Evolutionary conservation across 306 rosid genomes (phyloP).

Genomic region (Sicyos baderoa): DNA sequence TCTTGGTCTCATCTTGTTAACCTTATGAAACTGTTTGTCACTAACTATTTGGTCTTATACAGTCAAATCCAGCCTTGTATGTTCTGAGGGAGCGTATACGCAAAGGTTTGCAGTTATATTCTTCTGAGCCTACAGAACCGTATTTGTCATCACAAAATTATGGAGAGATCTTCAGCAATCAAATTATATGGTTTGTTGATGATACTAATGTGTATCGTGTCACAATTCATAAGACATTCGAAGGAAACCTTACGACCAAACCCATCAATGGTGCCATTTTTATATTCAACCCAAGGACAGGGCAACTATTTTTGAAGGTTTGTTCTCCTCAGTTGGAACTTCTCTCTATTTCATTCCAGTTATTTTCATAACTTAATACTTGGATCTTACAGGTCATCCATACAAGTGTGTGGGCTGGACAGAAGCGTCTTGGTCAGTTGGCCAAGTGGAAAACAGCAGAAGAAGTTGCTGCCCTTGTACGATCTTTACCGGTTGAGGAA

Average conservation of each 20-base stretch:
- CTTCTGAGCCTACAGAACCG: constrained; percentile 99
- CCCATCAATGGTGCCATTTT: constrained; percentile 98
- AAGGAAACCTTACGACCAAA: constrained; percentile 96
- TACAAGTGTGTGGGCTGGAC: constrained; percentile 99
- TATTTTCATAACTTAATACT: constrained; percentile 7
- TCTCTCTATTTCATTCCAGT: constrained; percentile 1
- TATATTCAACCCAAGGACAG: constrained; percentile 96
- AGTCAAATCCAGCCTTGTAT: constrained; percentile 98
- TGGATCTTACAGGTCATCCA: constrained; percentile 70
- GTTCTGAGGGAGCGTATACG: constrained; percentile 97
- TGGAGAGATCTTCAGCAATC: constrained; percentile 99
- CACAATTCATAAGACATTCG: constrained; percentile 95
- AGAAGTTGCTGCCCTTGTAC: constrained; percentile 99
- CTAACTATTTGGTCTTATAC: constrained; percentile 32
- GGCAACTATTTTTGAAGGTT: constrained; percentile 90
- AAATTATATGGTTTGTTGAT: constrained; percentile 98
- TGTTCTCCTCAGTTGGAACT: constrained; percentile 11
- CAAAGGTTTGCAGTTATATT: constrained; percentile 94
- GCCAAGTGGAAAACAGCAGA: constrained; percentile 99
- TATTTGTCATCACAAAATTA: constrained; percentile 95
- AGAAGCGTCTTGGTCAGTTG: constrained; percentile 99
- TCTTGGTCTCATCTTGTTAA: constrained; percentile 4
- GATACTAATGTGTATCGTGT: constrained; percentile 98
- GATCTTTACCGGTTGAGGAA: constrained; percentile 95
- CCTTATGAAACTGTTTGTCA: constrained; percentile 2